phyloP scores from a whole-genome alignment of 2,329 filamentous ascomycete species.

The Colletotrichum liaoningense region DNA sequence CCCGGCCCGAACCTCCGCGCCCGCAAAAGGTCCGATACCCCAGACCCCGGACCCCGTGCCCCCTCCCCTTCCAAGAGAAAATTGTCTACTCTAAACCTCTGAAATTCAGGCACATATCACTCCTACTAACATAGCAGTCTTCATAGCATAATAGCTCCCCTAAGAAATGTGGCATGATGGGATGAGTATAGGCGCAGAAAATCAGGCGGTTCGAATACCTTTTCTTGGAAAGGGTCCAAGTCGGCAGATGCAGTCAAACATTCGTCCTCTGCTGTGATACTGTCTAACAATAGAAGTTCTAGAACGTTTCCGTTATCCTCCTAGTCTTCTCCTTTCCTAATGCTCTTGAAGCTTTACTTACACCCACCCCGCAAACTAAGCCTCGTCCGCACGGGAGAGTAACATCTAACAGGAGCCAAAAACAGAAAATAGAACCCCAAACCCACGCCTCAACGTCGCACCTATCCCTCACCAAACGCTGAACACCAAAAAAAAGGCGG shows the following conservation, averaged over 20 bases:
- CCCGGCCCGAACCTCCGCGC: background rate
- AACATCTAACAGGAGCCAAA: background rate
- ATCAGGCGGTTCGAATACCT: background rate
- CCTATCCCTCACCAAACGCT: background rate
- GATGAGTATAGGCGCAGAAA: background rate
- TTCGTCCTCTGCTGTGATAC: background rate
- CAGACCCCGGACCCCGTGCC: background rate
- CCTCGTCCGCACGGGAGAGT: background rate
- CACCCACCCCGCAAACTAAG: background rate
- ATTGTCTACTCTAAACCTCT: background rate
- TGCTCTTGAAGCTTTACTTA: background rate
- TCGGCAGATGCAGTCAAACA: background rate
- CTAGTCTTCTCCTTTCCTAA: too few species aligned
- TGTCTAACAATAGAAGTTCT: background rate
- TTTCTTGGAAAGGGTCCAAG: background rate
- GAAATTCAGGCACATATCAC: background rate
- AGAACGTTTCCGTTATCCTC: too few species aligned
- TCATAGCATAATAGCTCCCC: background rate
- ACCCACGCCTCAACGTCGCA: background rate
- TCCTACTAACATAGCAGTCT: background rate
- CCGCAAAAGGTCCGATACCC: background rate
- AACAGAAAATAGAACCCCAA: background rate
- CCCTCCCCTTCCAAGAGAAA: background rate
- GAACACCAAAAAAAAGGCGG: background rate
- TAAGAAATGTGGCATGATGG: background rate